Percentiles rank a stretch among this genome's conserved stretches.
These are phyloP conservation scores for Pseudogymnoascus sp. DNA, from an alignment of 2,329 filamentous ascomycete species.

Conservation along the genomic window DNA sequence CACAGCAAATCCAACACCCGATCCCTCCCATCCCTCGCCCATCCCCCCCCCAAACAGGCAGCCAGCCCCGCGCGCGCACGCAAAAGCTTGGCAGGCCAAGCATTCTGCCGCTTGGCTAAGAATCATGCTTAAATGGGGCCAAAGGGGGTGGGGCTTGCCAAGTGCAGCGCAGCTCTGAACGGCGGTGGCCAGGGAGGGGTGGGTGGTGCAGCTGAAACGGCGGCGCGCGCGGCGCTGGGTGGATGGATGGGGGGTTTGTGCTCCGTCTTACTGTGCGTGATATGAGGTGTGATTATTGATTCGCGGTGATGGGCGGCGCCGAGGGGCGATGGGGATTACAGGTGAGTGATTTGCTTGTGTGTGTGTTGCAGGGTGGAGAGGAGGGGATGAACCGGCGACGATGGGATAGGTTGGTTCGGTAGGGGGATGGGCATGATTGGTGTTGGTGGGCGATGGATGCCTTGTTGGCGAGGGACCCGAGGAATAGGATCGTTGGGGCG, in stretches of 20 bases:
- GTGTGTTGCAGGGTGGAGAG: neutral
- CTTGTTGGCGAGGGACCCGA: neutral
- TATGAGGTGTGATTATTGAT: neutral
- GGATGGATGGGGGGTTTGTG: neutral
- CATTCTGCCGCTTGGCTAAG: neutral
- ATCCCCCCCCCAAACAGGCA: neutral
- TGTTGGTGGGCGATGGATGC: neutral
- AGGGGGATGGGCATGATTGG: neutral
- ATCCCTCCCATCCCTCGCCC: too few species aligned
- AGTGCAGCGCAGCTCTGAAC: neutral
- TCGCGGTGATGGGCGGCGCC: neutral
- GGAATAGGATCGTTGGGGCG: neutral
- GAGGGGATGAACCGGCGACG: too few species aligned
- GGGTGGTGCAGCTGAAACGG: neutral
- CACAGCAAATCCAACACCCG: neutral
- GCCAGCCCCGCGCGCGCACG: neutral
- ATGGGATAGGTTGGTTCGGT: neutral
- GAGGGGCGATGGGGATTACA: too few species aligned
- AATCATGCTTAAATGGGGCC: conserved; percentile 1
- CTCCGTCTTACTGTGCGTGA: neutral
- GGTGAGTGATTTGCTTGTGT: neutral
- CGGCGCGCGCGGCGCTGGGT: neutral
- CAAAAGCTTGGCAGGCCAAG: conserved; percentile 1
- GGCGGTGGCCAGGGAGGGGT: neutral
- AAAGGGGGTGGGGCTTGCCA: neutral